Base-by-base conservation (phyloP, 257 asterid genomes). In the Gynochthodes officinalis region DNA sequence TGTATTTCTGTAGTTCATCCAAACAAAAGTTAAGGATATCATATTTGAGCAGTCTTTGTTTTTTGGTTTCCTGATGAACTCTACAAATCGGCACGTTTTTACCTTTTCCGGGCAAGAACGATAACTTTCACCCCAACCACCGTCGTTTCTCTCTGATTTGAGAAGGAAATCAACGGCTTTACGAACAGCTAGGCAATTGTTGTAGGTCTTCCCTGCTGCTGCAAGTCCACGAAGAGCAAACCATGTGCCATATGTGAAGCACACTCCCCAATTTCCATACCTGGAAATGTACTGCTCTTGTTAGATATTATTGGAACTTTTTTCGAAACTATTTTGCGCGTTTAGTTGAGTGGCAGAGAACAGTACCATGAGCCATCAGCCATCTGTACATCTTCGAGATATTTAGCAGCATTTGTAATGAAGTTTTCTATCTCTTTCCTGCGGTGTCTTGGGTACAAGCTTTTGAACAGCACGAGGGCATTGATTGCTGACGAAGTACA, bases 91-190 rank as follows among this genome's bases (percentile, higher is more conserved):
- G 35, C 39, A 23, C 6, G 4, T 46, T 52, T n/a, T 70, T 40
- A 92, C 98, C 97, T 88, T 90, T 21, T 82, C 84, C 0, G 98
- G 96, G 73, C 98, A 89, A 15, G 97, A 93, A 40, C 85, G 90
- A 67, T 87, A 93, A 86, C 98, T 93, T 76, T 93, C 97, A 14
- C 98, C 97, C 98, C 98, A 89, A 5, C 98, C 98, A 40, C 98
- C 98, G 74, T 92, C 87, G 15, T 62, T 82, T 30, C 84, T 86
- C 52, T 92, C 96, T 59, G 89, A 73, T 40, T 75, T 79, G 1
- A 90, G 77, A 43, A 92, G 82, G 73, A 92, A 92, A 28, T 81
- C 76, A 19, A 90, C 97, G 3, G 82, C 91, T 81, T 72, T 89
- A 10, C 87, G 80, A 9, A 92, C 82, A 13, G 93, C 82, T 21